phyloP scores from a whole-genome alignment of 176 grass and related monocot species.

The Urochloa ruziziensis region DNA sequence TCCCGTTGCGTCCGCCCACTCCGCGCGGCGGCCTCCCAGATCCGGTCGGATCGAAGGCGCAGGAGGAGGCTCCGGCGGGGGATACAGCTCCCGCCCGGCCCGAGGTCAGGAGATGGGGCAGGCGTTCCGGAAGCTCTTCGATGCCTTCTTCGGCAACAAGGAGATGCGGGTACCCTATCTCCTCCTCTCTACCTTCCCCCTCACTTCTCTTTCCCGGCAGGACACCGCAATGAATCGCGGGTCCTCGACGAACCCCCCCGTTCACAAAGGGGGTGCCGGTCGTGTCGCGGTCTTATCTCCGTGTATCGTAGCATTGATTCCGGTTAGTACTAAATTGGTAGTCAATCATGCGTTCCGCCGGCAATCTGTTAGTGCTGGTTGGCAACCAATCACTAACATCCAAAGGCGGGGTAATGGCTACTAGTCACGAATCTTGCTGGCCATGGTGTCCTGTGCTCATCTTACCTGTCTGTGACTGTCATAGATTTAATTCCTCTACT shows the following conservation, averaged over 20 bases:
- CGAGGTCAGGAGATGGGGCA: conserved; percentile 67
- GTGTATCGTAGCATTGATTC: not conserved
- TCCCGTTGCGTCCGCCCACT: not conserved
- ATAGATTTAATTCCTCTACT: not conserved
- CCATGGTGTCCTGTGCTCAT: not conserved
- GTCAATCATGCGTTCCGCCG: not conserved
- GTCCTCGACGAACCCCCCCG: not conserved
- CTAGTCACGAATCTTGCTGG: not conserved
- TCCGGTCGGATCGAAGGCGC: conserved; percentile 14
- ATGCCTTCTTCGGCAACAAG: conserved; percentile 89
- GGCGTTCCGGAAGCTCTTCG: conserved; percentile 98
- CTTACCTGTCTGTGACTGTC: not conserved
- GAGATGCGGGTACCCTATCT: conserved; percentile 77
- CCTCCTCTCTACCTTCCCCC: not conserved
- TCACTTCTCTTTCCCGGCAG: no score
- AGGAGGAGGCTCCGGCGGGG: not conserved
- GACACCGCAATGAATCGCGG: not conserved
- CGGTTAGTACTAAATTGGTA: not conserved
- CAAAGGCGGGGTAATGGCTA: not conserved
- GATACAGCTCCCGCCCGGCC: not conserved
- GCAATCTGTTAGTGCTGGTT: not conserved
- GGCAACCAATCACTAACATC: not conserved
- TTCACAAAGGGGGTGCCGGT: not conserved
- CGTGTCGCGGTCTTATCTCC: not conserved
- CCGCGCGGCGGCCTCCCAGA: conserved; percentile 13